These are phyloP conservation scores for Miscanthus lutarioriparius DNA, from an alignment of 176 grass and related monocot species.

Conservation along the genomic window DNA sequence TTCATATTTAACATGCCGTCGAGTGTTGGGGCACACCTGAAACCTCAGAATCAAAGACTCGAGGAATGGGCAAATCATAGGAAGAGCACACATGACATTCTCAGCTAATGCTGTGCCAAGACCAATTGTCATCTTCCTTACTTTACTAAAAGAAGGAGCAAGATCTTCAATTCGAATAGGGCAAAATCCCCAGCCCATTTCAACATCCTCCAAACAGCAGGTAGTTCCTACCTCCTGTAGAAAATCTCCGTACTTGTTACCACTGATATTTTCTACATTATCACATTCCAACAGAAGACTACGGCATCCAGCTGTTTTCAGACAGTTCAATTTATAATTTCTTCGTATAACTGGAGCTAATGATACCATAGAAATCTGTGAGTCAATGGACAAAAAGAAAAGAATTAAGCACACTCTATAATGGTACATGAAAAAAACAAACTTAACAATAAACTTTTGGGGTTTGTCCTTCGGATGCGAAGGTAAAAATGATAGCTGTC, in stretches of 20 bases:
- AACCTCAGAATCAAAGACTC: constrained; percentile 74
- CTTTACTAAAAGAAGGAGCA: constrained; percentile 48
- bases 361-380: constrained; percentile 72
- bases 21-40: constrained; percentile 54
- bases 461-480: background rate
- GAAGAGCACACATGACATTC: constrained; percentile 57
- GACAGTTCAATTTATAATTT: constrained; percentile 60
- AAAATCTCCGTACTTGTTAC: constrained; percentile 40
- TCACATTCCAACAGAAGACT: constrained; percentile 36
- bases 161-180: constrained; percentile 50
- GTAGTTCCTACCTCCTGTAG: constrained; percentile 47
- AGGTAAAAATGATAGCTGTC: background rate
- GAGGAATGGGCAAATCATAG: constrained; percentile 65
- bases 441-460: background rate
- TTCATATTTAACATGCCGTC: background rate
- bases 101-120: constrained; percentile 73
- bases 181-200: constrained; percentile 85
- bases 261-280: constrained; percentile 35
- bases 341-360: constrained; percentile 55
- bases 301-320: constrained; percentile 76
- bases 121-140: constrained; percentile 62
- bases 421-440: constrained; percentile 7
- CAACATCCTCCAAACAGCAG: constrained; percentile 60
- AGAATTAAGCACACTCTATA: constrained; percentile 11
- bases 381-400: constrained; percentile 9